These are phyloP conservation scores for Ailanthus altissimus DNA, from an alignment of 345 rosid genomes.

Conservation along the genomic window DNA sequence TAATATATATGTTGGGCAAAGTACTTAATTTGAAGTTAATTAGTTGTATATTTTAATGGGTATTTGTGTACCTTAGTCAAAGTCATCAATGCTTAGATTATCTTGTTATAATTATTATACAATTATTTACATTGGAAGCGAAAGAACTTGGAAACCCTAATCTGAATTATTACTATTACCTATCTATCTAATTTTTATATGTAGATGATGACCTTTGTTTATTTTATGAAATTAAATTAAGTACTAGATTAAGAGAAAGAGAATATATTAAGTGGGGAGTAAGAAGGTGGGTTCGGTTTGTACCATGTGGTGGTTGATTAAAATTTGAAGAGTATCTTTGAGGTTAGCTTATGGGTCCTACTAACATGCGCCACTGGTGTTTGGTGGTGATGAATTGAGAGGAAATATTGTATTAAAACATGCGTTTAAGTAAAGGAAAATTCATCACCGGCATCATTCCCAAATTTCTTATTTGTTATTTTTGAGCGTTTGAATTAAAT, in stretches of 20 bases:
- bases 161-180: not conserved
- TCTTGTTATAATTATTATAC: conserved; percentile 26
- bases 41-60: not conserved
- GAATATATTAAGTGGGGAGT: not conserved
- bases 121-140: conserved; percentile 27
- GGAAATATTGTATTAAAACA: not conserved
- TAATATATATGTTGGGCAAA: not conserved
- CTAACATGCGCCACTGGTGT: conserved; percentile 36
- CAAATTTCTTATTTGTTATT: no score
- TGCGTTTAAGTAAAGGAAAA: conserved; percentile 31
- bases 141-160: conserved; percentile 32
- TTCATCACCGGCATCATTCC: not conserved
- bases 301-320: conserved; percentile 54
- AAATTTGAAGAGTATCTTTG: conserved; percentile 39
- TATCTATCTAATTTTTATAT: no score
- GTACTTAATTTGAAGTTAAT: conserved; percentile 3
- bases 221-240: no score
- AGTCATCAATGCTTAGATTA: conserved; percentile 10
- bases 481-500: no score
- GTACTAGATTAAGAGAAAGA: not conserved
- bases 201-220: no score
- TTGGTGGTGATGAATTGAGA: conserved; percentile 27
- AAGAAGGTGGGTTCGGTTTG: conserved; percentile 41
- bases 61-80: not conserved
- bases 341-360: conserved; percentile 34